Evolutionary conservation across 305 asterid species (phyloP).

Genomic region (Fraxinus ornus): DNA sequence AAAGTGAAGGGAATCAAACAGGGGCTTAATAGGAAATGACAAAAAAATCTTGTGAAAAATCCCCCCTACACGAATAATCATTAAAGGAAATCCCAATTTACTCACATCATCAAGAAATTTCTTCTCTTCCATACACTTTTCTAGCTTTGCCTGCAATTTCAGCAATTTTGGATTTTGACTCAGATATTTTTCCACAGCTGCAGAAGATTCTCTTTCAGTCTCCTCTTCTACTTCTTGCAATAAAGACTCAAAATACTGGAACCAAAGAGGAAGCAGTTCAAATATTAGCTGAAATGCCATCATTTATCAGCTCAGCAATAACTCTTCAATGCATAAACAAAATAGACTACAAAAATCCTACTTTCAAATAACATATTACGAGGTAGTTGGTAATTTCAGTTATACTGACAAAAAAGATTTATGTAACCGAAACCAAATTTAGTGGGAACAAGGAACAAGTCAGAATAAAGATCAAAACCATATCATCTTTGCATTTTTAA

Average conservation of each 20-base stretch:
- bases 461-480: neutral
- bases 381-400: neutral
- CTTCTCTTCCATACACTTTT: conserved; percentile 59
- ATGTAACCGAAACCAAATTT: neutral
- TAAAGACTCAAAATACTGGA: conserved; percentile 79
- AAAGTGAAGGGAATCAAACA: too few species aligned
- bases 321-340: neutral
- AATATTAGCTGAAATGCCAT: conserved; percentile 24
- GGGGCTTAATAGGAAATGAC: neutral
- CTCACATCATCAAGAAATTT: conserved; percentile 83
- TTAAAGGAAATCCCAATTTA: conserved; percentile 11
- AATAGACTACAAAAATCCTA: neutral
- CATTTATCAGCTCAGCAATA: neutral
- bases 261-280: conserved; percentile 32
- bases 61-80: conserved; percentile 10
- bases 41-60: conserved; percentile 5
- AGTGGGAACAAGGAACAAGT: neutral
- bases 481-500: conserved; percentile 10
- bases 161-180: conserved; percentile 67
- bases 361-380: neutral
- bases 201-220: conserved; percentile 55
- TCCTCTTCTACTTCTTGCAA: conserved; percentile 73
- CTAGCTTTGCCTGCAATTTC: conserved; percentile 69
- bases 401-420: neutral
- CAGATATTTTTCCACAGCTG: conserved; percentile 70